Evolutionary conservation across 2,329 filamentous ascomycete species (phyloP).

Genomic region (Herpotrichia juniperi): DNA sequence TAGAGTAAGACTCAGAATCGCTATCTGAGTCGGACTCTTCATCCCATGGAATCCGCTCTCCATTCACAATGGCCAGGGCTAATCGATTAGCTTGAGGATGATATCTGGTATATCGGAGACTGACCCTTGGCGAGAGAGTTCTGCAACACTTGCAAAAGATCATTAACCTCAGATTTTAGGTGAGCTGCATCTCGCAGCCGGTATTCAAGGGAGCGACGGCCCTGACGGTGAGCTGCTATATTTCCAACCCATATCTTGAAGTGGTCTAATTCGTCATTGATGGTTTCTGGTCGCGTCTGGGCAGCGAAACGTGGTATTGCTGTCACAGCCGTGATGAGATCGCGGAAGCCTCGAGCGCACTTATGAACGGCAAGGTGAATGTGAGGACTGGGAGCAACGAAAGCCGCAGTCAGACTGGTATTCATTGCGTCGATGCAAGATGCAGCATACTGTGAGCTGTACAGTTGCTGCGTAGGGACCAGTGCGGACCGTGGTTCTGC

Average conservation of each 20-base stretch:
- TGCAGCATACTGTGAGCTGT: too few species aligned
- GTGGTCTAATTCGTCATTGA: constrained; percentile 33
- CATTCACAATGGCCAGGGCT: constrained; percentile 19
- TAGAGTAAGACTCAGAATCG: constrained; percentile 15
- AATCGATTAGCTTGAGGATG: not conserved
- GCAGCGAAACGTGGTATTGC: constrained; percentile 12
- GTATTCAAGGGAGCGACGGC: constrained; percentile 39
- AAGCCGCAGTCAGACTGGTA: too few species aligned
- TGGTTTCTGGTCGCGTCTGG: constrained; percentile 13
- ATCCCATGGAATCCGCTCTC: constrained; percentile 26
- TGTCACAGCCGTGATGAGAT: constrained; percentile 13
- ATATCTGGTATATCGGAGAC: not conserved
- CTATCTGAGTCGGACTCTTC: constrained; percentile 17
- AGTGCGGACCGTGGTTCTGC: too few species aligned
- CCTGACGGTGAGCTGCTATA: constrained; percentile 39
- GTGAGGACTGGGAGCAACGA: not conserved
- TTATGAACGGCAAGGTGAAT: constrained; percentile 9
- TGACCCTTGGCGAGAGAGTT: constrained; percentile 25
- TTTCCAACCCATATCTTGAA: constrained; percentile 44
- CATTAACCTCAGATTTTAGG: constrained; percentile 22
- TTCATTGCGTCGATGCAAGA: too few species aligned
- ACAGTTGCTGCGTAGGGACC: too few species aligned
- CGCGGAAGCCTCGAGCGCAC: constrained; percentile 15
- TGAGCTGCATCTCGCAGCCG: constrained; percentile 38
- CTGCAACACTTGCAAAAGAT: constrained; percentile 25